Evolutionary conservation across 192 early-diverging fungal genomes (phyloP), one percentile per base, ranked within the genome.

Genomic region (Entomortierella lignicola): DNA sequence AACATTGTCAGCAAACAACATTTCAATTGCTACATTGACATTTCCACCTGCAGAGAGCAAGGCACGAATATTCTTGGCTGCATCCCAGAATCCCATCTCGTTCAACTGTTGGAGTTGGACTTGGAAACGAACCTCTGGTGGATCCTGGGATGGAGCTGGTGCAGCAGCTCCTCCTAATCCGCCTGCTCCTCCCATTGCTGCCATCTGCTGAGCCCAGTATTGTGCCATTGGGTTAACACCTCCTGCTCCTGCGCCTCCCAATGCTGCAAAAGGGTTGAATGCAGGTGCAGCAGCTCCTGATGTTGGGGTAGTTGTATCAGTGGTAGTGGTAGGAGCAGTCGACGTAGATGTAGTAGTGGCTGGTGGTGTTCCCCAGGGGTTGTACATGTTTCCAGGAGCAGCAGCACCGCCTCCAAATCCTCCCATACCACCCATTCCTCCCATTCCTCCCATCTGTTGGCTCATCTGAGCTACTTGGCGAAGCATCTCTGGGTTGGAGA

Each of bases 11-110:
- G 69, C 82, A 57, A 95, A 92, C 26, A 95, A 60, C 81, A 86
- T 88, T 72, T 99, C 98, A 50, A 98, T 91, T n/a, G 98, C 98
- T 6, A 92, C 95, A 67, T 97, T 86, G 20, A 98, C 96, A 75
- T 98, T 93, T 39, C 98, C 98, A 20, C 89, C 87, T 15, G 94
- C 91, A 42, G 89, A 77, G 23, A 87, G 83, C 64, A 99, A 86
- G 0, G 94, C 97, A 43, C 94, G 87, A 64, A 99, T 93, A 71
- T 99, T 99, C 82, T 94, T 91, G 30, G 88, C 83, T 2, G 92
- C 91, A 77, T 97, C 91, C 77, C 84, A 94, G 79, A 99, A 96
- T 21, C 98, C 98, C 98, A 99, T 99, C 30, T 99, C 98, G 70
- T 87, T 93, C 75, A 92, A 82, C 83, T 92, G 92, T 77, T 93